phyloP scores from a whole-genome alignment of 1,284 basidiomycete species.

The Ceratobasidium sp. region DNA sequence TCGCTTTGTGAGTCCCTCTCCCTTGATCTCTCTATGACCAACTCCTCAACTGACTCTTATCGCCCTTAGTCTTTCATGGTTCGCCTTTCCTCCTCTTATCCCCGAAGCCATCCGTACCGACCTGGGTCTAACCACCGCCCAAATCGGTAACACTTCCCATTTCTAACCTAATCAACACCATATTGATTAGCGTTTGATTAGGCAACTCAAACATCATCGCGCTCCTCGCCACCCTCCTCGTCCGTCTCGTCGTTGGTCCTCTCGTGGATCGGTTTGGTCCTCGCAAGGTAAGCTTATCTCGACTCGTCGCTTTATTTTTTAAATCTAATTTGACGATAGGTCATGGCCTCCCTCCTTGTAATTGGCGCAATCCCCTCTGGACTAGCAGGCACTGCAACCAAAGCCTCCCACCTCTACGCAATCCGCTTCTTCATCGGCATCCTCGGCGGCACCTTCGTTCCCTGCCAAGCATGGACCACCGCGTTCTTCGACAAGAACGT shows the following conservation, averaged over 20 bases:
- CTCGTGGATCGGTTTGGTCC: constrained; percentile 72
- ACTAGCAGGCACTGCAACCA: constrained; percentile 67
- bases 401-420: constrained; percentile 63
- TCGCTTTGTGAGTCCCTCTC: constrained; percentile 62
- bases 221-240: constrained; percentile 66
- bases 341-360: constrained; percentile 69
- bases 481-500: constrained; percentile 72
- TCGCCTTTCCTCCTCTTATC: constrained; percentile 74
- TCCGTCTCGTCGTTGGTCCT: constrained; percentile 69
- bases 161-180: background rate
- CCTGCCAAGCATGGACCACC: constrained; percentile 71
- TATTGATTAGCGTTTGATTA: constrained; percentile 46
- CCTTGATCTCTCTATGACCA: too few relatives aligned
- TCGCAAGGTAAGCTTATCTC: constrained; percentile 61
- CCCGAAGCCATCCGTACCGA: constrained; percentile 72
- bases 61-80: constrained; percentile 75
- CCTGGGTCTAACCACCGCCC: constrained; percentile 64
- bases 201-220: constrained; percentile 73
- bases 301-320: background rate
- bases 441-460: constrained; percentile 72
- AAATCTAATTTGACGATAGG: background rate
- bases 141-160: constrained; percentile 60
- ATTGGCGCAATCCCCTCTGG: constrained; percentile 75
- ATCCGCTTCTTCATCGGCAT: constrained; percentile 69
- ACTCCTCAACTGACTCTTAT: too few relatives aligned